phyloP scores from a whole-genome alignment of 2,329 filamentous ascomycete species.

The Aspergillus versicolor region DNA sequence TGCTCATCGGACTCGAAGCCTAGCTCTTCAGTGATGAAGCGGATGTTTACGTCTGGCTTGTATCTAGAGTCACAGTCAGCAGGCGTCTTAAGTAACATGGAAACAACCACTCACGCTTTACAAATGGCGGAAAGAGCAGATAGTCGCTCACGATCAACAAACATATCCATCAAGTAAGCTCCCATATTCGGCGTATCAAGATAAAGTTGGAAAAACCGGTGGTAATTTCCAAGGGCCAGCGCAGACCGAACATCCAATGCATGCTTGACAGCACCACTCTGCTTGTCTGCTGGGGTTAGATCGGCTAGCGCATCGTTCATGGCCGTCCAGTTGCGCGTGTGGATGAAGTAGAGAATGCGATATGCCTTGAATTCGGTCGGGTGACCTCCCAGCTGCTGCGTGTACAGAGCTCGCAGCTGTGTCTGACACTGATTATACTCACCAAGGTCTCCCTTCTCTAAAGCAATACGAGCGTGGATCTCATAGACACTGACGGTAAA shows the following conservation, averaged over 20 bases:
- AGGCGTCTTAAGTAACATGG: neutral
- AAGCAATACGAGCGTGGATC: conserved; percentile 92
- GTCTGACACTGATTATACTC: conserved; percentile 99
- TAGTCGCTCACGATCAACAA: conserved; percentile 89
- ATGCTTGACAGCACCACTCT: conserved; percentile 80
- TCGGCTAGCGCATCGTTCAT: conserved; percentile 98
- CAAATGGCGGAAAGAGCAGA: conserved; percentile 88
- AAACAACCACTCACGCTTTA: conserved; percentile 70
- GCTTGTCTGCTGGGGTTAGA: conserved; percentile 97
- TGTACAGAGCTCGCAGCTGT: conserved; percentile 89
- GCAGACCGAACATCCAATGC: conserved; percentile 88
- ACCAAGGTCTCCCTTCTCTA: conserved; percentile 99
- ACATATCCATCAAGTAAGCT: conserved; percentile 98
- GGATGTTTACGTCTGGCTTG: conserved; percentile 83
- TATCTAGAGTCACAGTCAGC: conserved; percentile 67
- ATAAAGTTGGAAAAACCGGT: conserved; percentile 96
- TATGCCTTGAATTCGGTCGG: conserved; percentile 97
- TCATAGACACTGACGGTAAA: conserved; percentile 97
- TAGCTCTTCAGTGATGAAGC: conserved; percentile 93
- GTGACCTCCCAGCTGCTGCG: conserved; percentile 81
- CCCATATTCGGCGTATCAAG: conserved; percentile 95
- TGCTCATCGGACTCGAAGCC: conserved; percentile 91
- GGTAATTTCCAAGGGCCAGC: conserved; percentile 90
- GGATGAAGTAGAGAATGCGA: conserved; percentile 99
- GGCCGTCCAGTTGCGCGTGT: conserved; percentile 96